Conservation (phyloP, 169 alveolate genomes). For the Plasmodium malariae region DNA sequence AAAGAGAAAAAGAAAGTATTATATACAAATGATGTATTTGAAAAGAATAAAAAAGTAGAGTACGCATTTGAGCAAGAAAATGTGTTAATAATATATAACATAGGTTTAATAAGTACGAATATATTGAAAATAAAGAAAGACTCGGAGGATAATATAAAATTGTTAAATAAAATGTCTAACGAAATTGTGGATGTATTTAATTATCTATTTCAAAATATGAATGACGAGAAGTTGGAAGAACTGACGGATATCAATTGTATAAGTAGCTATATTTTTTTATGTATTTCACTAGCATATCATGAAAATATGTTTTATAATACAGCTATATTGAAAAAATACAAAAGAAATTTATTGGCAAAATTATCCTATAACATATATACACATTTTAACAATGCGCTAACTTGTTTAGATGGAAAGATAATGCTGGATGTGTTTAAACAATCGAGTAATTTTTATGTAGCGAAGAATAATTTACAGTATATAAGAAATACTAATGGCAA, state of each 20-base stretch:
- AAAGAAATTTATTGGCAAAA: slow-evolving; percentile 57
- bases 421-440: slow-evolving; percentile 18
- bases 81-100: slow-evolving; percentile 32
- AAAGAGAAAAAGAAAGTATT: slow-evolving; percentile 17
- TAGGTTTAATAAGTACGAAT: slow-evolving; percentile 31
- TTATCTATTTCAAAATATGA: slow-evolving; percentile 48
- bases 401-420: slow-evolving; percentile 61
- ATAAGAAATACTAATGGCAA: slow-evolving; percentile 28
- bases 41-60: slow-evolving; percentile 52
- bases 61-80: slow-evolving; percentile 57
- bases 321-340: slow-evolving; percentile 57
- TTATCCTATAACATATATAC: slow-evolving; percentile 46
- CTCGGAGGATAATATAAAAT: slow-evolving; percentile 47
- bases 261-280: slow-evolving; percentile 48
- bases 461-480: slow-evolving; percentile 34
- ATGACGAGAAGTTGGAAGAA: slow-evolving; percentile 20
- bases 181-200: slow-evolving; percentile 55
- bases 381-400: slow-evolving; percentile 32
- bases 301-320: slow-evolving; percentile 76
- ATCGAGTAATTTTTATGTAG: background rate
- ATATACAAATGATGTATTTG: slow-evolving; percentile 48
- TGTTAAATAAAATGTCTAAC: slow-evolving; percentile 53
- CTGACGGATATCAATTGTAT: slow-evolving; percentile 50
- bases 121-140: slow-evolving; percentile 39
- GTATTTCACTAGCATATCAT: slow-evolving; percentile 59